Base-by-base conservation (phyloP, 1,139 yeast species). In the Lodderomyces margitis region DNA sequence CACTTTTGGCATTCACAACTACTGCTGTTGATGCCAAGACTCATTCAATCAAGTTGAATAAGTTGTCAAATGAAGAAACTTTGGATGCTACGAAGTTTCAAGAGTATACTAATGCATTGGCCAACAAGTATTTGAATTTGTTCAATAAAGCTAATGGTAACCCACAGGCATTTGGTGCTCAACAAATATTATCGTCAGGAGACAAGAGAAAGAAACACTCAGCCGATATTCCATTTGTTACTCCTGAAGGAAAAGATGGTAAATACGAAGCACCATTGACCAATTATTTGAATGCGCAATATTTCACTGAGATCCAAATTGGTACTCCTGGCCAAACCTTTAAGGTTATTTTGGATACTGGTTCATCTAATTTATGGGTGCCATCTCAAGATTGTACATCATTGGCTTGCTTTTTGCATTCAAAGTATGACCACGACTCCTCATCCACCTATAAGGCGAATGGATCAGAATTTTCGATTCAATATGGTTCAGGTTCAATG, bases 361-460 rank as follows among this genome's bases (percentile, higher is more conserved):
- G 98, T 35, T 87, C 96, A 21, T 86, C 97, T 40, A 92, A 92
- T 66, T 74, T 92, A 68, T 92, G 98, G 98, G 91, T 92, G 46
- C 98, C 98, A 42, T 80, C 95, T 46, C 55, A 75, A 37, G 91
- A 87, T 51, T 92, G 98, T 71, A 72, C 87, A 37, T 88, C 97
- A 5, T 80, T 92, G 68, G 98, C 98, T 35, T 92, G 98, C 69
- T 91, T 80, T 75, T 74, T 92, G 63, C 98, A 92, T 70, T 59
- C 83, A 57, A 91, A 88, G 73, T 92, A 87, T 61, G 94, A 87
- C 65, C 94, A 89, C 53, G 80, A 77, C 40, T 68, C 77, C 14
- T 88, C 96, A 12, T 72, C 91, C 30, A 72, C 94, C 41, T 92
- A 87, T 70, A 81, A 82, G 68, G 78, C 83, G 53, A 91, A 92